Conservation (phyloP, 495 filamentous ascomycete species). For the Aspergillus indologenus region DNA sequence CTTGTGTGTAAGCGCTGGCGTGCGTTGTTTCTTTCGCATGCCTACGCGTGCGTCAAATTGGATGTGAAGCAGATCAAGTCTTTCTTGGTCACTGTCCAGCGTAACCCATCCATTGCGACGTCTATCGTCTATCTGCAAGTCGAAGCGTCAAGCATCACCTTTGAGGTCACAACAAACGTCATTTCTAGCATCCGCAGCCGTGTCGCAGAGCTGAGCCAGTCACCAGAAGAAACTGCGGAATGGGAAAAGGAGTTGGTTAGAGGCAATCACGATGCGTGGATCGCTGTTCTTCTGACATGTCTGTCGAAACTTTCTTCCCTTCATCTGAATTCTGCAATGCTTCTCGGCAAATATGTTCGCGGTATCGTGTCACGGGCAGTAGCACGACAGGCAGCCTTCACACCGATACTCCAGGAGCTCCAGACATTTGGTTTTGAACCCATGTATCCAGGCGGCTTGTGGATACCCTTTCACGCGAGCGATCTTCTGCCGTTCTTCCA, state of each 20-base stretch:
- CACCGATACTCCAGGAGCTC: too few species aligned
- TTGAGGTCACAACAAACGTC: neutral
- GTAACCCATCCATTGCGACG: constrained; percentile 2
- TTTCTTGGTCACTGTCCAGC: neutral
- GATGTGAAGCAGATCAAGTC: too few species aligned
- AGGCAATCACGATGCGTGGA: constrained; percentile 8
- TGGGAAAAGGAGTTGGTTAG: constrained; percentile 6
- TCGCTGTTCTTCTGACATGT: constrained; percentile 10
- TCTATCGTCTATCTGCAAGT: neutral
- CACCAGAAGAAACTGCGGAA: neutral
- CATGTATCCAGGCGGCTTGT: too few species aligned
- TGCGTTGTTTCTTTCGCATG: too few species aligned
- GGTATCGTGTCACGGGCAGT: neutral
- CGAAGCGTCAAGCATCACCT: neutral
- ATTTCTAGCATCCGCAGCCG: neutral
- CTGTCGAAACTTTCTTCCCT: constrained; percentile 4
- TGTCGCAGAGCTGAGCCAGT: neutral
- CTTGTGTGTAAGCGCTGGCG: too few species aligned
- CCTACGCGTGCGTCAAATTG: too few species aligned
- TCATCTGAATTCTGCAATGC: too few species aligned
- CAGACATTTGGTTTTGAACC: too few species aligned
- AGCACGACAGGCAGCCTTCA: constrained; percentile 10
- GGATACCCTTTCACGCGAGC: too few species aligned
- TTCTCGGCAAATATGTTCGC: neutral
- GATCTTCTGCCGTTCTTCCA: too few species aligned